Evolutionary conservation across 202 grass and related monocot genomes (phyloP).

Genomic region (Panicum virgatum): DNA sequence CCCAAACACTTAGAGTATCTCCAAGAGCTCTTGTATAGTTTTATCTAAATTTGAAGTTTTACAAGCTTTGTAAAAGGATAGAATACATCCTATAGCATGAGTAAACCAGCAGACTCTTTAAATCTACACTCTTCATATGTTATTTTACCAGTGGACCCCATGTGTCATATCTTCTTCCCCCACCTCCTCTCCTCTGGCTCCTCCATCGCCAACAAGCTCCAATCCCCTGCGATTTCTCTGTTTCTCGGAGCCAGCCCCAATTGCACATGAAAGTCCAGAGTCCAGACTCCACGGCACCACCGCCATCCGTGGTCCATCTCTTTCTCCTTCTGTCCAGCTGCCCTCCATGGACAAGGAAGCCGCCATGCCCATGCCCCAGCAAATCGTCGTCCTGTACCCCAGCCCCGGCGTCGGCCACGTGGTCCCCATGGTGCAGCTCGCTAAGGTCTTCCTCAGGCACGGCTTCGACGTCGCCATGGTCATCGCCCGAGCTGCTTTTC

Average conservation of each 20-base stretch:
- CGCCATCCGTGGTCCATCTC: neutral
- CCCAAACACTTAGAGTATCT: too few relatives aligned
- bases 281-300: neutral
- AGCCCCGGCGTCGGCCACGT: slow-evolving; percentile 6
- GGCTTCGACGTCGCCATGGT: slow-evolving; percentile 22
- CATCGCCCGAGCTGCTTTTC: neutral
- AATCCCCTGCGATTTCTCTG: neutral
- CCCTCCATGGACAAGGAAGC: neutral
- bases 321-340: neutral
- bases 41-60: too few relatives aligned
- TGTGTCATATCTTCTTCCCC: too few relatives aligned
- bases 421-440: neutral
- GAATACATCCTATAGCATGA: too few relatives aligned
- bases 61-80: too few relatives aligned
- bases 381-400: slow-evolving; percentile 4
- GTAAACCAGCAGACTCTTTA: too few relatives aligned
- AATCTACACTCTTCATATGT: too few relatives aligned
- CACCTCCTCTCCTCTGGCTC: too few relatives aligned
- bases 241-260: neutral
- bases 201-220: too few relatives aligned
- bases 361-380: neutral
- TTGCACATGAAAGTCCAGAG: neutral
- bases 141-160: too few relatives aligned
- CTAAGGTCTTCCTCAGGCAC: neutral
- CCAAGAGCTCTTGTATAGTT: too few relatives aligned